Evolutionary conservation across 2,329 filamentous ascomycete species (phyloP).

Genomic region (Xylaria sp.): DNA sequence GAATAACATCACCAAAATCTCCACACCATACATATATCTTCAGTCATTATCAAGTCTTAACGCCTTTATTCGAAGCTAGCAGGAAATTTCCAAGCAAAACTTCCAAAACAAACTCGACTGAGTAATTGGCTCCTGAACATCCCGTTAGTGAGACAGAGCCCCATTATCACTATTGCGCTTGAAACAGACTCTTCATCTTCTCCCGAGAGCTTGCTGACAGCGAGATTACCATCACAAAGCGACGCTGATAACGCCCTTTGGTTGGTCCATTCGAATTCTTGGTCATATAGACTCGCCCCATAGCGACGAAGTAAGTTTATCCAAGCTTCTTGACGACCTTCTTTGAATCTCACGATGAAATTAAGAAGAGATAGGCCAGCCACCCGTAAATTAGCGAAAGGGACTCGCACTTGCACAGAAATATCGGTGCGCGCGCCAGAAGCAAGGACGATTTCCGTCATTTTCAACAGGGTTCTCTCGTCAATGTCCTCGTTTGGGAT

Average conservation of each 20-base stretch:
- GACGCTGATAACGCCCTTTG: not conserved
- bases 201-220: not conserved
- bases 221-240: not conserved
- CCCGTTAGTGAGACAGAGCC: not conserved
- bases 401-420: too few species aligned
- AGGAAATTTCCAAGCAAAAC: too few species aligned
- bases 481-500: not conserved
- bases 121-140: not conserved
- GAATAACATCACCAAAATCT: too few species aligned
- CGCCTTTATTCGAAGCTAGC: too few species aligned
- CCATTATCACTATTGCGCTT: not conserved
- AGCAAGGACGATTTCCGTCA: not conserved
- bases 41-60: too few species aligned
- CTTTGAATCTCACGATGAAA: slow-evolving; percentile 1
- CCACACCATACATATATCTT: not conserved
- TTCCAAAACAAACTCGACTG: not conserved
- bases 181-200: not conserved
- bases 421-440: not conserved
- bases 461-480: not conserved
- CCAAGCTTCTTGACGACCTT: not conserved
- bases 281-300: not conserved
- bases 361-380: not conserved
- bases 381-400: too few species aligned
- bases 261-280: not conserved
- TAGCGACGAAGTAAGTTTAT: not conserved